Percentiles rank a stretch among this genome's conserved stretches.
phyloP scores from a whole-genome alignment of 768 basidiomycete species.

The Pulveroboletus sp. region DNA sequence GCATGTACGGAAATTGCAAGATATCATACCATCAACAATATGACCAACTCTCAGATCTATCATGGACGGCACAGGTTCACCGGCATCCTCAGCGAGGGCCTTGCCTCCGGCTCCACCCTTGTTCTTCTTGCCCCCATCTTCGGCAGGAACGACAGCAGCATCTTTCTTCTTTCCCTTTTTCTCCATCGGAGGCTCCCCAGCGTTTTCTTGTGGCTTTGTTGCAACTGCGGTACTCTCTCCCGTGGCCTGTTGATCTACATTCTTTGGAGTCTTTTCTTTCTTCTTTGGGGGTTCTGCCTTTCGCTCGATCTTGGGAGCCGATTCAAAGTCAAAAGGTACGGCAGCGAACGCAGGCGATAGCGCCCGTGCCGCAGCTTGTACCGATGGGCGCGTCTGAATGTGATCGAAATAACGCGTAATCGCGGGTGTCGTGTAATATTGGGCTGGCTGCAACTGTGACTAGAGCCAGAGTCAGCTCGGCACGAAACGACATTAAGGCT shows the following conservation, averaged over 20 bases:
- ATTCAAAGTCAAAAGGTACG: conserved; percentile 69
- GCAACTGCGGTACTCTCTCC: conserved; percentile 27
- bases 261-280: conserved; percentile 58
- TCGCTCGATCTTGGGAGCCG: conserved; percentile 72
- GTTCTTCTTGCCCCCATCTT: conserved; percentile 38
- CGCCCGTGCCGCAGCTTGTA: conserved; percentile 54
- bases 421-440: conserved; percentile 78
- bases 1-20: not conserved
- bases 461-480: conserved; percentile 31
- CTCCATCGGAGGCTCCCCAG: conserved; percentile 19
- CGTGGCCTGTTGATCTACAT: conserved; percentile 26
- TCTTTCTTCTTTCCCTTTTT: conserved; percentile 52
- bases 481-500: not conserved
- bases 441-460: conserved; percentile 67
- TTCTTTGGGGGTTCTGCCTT: conserved; percentile 74
- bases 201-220: conserved; percentile 41
- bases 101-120: conserved; percentile 35
- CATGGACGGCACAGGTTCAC: conserved; percentile 93
- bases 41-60: conserved; percentile 93
- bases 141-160: conserved; percentile 35
- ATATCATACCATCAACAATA: conserved; percentile 77
- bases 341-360: conserved; percentile 51
- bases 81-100: conserved; percentile 54
- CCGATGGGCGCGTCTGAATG: conserved; percentile 69
- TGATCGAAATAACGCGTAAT: conserved; percentile 95